Evolutionary conservation across 2,329 filamentous ascomycete genomes (phyloP), one percentile per base, ranked within the genome.

Genomic region (Hypoxylon rubiginosum): DNA sequence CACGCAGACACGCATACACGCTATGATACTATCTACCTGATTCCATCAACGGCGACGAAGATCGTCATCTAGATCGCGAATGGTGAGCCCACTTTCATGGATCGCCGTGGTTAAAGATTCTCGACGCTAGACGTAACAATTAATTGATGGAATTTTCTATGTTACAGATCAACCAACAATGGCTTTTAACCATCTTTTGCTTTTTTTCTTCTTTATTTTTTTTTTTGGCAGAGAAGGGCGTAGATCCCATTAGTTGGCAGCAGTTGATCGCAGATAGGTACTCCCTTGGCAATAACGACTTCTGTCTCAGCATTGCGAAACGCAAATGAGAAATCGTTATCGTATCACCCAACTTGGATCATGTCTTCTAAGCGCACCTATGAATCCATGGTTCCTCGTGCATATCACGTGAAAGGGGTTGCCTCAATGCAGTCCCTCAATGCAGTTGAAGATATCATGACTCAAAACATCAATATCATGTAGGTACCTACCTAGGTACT

Each of bases 11-110:
- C 21, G 21, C 21, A 24, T 2, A 24, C 21, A 24, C 21, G 21
- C 21, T 24, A n/a, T n/a, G n/a, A n/a, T n/a, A n/a, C 9, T 46
- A 58, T 61, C 30, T 63, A 56, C 15, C n/a, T 43, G n/a, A 51
- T 64, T 58, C 45, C 41, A 55, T 65, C 52, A 54, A 64, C 50
- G 46, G n/a, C 45, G 26, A 58, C 56, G 62, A 66, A 54, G 63
- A 68, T 68, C 63, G 30, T 63, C 62, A 66, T 66, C 62, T 68
- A 46, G 62, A 58, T 66, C 51, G 32, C 54, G 51, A 57, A 53
- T 32, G 49, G 48, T 52, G 19, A 41, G 9, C 13, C 57, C 57
- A 62, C 62, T 51, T 46, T 62, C 55, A 52, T 60, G 56, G 59
- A 45, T 58, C 39, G 45, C 28, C 26, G 41, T 24, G 21, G 21